phyloP scores from a whole-genome alignment of 257 asterid genomes.

The Nicotiana paniculata region DNA sequence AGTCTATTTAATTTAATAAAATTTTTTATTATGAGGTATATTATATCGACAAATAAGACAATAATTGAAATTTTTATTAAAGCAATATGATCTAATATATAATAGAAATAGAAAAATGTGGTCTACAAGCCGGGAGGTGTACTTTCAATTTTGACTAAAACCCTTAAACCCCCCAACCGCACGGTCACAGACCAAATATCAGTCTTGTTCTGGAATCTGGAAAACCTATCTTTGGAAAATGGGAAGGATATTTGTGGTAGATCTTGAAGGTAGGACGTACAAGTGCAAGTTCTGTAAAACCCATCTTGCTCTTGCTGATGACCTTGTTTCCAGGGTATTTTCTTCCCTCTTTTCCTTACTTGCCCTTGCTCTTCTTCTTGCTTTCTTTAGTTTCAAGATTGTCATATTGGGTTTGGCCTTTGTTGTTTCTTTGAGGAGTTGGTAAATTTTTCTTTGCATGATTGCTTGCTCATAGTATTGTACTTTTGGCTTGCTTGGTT shows the following conservation, averaged over 20 bases:
- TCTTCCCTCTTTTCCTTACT: background rate
- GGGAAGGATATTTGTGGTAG: constrained; percentile 70
- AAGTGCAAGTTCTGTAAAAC: constrained; percentile 78
- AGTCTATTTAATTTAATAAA: no score
- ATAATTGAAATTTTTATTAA: no score
- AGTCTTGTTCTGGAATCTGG: background rate
- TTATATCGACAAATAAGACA: no score
- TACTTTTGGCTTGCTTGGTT: background rate
- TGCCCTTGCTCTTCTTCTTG: background rate
- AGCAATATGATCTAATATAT: no score
- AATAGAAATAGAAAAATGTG: no score
- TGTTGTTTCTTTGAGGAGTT: background rate
- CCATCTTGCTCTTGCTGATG: constrained; percentile 50
- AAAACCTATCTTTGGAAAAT: constrained; percentile 19
- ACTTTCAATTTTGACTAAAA: no score
- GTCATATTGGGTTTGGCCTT: background rate
- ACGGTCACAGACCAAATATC: background rate
- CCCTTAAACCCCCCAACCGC: background rate
- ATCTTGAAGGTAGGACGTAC: constrained; percentile 63
- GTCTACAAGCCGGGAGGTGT: no score
- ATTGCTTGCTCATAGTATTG: background rate
- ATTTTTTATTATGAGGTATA: no score
- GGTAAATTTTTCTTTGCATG: background rate
- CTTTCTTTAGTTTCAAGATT: background rate
- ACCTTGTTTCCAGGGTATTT: constrained; percentile 52